Base-by-base conservation (phyloP, 1,284 basidiomycete species). In the Cryptococcus sp. region DNA sequence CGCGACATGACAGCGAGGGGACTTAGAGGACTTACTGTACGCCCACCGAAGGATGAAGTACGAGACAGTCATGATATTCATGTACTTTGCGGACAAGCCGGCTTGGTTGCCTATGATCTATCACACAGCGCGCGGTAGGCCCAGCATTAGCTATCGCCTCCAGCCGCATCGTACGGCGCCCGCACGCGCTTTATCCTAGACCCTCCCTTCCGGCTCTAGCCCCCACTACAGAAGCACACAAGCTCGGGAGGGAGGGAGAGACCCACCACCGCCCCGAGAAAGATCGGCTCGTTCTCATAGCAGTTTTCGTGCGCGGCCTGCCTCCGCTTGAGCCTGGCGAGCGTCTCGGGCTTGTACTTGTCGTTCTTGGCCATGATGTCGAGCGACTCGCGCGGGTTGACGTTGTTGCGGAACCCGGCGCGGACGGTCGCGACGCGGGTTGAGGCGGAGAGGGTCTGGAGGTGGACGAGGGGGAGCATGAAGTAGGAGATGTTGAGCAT, bases 31-130 rank as follows among this genome's bases (percentile, higher is more conserved):
- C 45, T 53, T 46, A 72, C 68, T 64, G 53, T 65, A 72, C 0
- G 64, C 20, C 48, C 59, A 61, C 46, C 71, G 54, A 5, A 67
- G 36, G 16, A 62, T 21, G 50, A 75, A 65, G 63, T 71, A 75
- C 7, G 44, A 42, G 35, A 60, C 46, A 7, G 65, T 59, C 52
- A 70, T 62, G 18, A 42, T 59, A 63, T 71, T 75, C 68, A 75
- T 71, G 46, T 54, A 71, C 28, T 45, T 38, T 4, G 62, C 45
- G 1, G 64, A 57, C 20, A 75, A 51, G 23, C 69, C 70, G 11
- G 59, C 65, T 3, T 51, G 40, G 59, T 73, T 75, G 24, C 72
- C 72, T 12, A 71, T 71, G 46, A 75, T 56, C 70, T 72, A 24
- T 18, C 28, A 33, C 28, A 11, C 16, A 28, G 15, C 54, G 24